Conservation (phyloP, 2,329 filamentous ascomycete species). For the Calonectria hongkongensis region DNA sequence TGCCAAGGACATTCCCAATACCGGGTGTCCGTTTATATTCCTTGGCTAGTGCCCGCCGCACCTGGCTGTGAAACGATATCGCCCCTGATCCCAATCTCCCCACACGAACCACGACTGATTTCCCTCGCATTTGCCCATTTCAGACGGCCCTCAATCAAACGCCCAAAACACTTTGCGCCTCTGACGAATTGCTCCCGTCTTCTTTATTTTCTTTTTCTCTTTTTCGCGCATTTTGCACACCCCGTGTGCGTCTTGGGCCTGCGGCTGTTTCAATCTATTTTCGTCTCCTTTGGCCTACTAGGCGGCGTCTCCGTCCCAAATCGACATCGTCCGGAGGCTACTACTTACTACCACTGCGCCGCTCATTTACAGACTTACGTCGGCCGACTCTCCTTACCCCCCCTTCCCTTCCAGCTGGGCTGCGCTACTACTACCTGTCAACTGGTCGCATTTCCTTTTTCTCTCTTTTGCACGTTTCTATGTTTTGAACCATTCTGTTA, state of each 20-base stretch:
- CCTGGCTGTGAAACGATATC: constrained; percentile 55
- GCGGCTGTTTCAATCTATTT: constrained; percentile 20
- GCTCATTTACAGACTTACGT: constrained; percentile 37
- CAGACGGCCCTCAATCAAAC: constrained; percentile 28
- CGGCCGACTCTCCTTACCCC: constrained; percentile 13
- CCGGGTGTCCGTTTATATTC: constrained; percentile 45
- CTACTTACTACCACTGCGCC: constrained; percentile 29
- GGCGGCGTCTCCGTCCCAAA: constrained; percentile 24
- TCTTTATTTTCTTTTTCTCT: constrained; percentile 12
- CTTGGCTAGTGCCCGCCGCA: constrained; percentile 50
- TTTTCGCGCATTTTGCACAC: constrained; percentile 22
- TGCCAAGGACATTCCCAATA: constrained; percentile 25
- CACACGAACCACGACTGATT: constrained; percentile 40
- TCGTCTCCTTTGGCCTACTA: constrained; percentile 15
- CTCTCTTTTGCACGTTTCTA: constrained; percentile 18
- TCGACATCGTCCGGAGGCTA: constrained; percentile 10
- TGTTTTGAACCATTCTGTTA: constrained; percentile 27
- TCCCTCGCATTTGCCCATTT: constrained; percentile 28
- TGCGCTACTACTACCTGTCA: constrained; percentile 28
- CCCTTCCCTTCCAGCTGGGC: constrained; percentile 30
- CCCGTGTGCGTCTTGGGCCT: constrained; percentile 14
- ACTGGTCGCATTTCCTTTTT: constrained; percentile 31
- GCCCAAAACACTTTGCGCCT: constrained; percentile 44
- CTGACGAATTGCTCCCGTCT: constrained; percentile 40
- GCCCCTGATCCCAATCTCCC: constrained; percentile 50